Percentiles rank a stretch among this genome's conserved stretches.
Evolutionary conservation across 2,329 filamentous ascomycete species (phyloP).

Genomic region (Pseudogymnoascus pannorum): DNA sequence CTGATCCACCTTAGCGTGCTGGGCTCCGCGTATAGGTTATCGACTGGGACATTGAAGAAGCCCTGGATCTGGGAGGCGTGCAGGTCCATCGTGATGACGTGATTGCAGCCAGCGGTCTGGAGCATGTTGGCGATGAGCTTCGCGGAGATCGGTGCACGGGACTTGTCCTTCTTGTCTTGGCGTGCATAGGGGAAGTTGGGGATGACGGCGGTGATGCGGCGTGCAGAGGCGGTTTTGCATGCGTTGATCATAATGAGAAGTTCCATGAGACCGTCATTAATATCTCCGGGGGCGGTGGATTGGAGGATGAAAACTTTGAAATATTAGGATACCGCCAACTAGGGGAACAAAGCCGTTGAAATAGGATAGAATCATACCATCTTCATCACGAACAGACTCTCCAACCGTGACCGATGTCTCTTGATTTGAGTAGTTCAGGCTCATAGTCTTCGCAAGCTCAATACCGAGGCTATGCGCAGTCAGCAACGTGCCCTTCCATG

Average conservation of each 20-base stretch:
- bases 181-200: conserved; percentile 95
- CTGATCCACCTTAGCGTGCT: conserved; percentile 87
- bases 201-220: conserved; percentile 89
- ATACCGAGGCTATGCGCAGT: conserved; percentile 56
- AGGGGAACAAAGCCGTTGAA: conserved; percentile 15
- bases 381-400: conserved; percentile 93
- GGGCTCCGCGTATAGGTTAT: conserved; percentile 87
- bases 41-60: conserved; percentile 77
- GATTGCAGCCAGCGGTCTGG: conserved; percentile 85
- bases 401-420: conserved; percentile 89
- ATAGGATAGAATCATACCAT: conserved; percentile 45
- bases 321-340: background rate
- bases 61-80: conserved; percentile 92
- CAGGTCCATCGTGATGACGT: conserved; percentile 93
- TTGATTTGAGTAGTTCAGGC: conserved; percentile 78
- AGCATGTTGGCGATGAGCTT: conserved; percentile 98
- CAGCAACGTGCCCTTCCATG: background rate
- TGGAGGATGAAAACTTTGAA: conserved; percentile 84
- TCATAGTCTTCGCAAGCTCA: conserved; percentile 70
- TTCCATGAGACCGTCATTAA: conserved; percentile 98
- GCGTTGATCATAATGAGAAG: conserved; percentile 97
- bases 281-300: conserved; percentile 88
- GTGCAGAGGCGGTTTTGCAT: conserved; percentile 76
- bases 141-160: conserved; percentile 89
- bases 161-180: conserved; percentile 97